These are phyloP conservation scores for Rhizodiscina lignyota DNA, from an alignment of 495 filamentous ascomycete genomes.

Conservation along the genomic window DNA sequence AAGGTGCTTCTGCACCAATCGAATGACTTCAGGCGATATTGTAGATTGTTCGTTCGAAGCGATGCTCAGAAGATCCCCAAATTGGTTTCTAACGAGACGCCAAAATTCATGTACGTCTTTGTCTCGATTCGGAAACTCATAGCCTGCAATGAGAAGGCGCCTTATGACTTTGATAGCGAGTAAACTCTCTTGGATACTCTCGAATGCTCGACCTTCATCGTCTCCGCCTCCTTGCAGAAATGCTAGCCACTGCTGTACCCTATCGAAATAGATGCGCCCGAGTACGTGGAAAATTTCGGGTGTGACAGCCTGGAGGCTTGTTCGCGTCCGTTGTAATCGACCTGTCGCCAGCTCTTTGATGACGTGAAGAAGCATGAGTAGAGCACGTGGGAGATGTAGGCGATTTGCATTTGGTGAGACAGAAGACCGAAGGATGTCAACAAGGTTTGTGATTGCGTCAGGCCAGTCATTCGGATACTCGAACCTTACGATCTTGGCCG, in stretches of 20 bases:
- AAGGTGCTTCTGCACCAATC: slow-evolving; percentile 63
- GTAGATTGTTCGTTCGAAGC: slow-evolving; percentile 30
- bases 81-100: slow-evolving; percentile 51
- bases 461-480: slow-evolving; percentile 77
- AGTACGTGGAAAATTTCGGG: slow-evolving; percentile 69
- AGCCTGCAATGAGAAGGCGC: slow-evolving; percentile 64
- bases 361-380: slow-evolving; percentile 65
- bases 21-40: slow-evolving; percentile 23
- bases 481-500: slow-evolving; percentile 72
- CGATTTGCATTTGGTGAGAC: slow-evolving; percentile 27
- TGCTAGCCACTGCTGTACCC: slow-evolving; percentile 50
- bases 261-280: slow-evolving; percentile 57
- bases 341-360: slow-evolving; percentile 81
- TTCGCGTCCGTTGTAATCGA: slow-evolving; percentile 49
- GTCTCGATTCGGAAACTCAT: slow-evolving; percentile 65
- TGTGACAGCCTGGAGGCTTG: slow-evolving; percentile 53
- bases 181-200: slow-evolving; percentile 56
- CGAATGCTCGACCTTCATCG: slow-evolving; percentile 39
- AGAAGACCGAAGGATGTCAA: slow-evolving; percentile 39
- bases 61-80: slow-evolving; percentile 47
- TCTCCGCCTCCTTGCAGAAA: slow-evolving; percentile 37
- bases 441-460: slow-evolving; percentile 36
- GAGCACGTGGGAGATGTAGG: slow-evolving; percentile 47
- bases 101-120: slow-evolving; percentile 61
- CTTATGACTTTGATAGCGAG: slow-evolving; percentile 64